phyloP scores from a whole-genome alignment of 805 yeast genomes.

The Lipomyces spencermartinsiae region DNA sequence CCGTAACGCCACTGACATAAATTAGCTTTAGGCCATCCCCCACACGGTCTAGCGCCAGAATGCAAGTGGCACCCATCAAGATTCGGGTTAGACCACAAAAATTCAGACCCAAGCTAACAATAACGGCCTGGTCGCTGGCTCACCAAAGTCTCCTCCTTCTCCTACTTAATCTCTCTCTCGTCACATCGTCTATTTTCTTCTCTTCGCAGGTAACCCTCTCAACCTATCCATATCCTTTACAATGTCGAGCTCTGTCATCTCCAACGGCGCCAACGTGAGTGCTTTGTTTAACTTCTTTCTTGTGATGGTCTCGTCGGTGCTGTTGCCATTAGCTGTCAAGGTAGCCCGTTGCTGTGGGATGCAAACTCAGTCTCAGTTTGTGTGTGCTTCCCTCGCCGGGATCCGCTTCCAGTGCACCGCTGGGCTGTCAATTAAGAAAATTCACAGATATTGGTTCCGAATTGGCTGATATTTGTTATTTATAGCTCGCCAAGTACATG shows the following conservation, averaged over 20 bases:
- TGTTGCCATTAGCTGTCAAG: not conserved
- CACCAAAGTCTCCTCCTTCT: not conserved
- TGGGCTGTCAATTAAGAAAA: not conserved
- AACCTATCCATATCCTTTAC: conserved; percentile 10
- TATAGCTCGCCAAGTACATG: conserved; percentile 75
- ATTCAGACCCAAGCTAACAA: not conserved
- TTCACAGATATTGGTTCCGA: not conserved
- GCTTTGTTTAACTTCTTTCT: not conserved
- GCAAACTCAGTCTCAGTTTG: not conserved
- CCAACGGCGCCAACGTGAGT: conserved; percentile 38
- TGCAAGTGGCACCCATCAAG: not conserved
- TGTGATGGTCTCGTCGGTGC: not conserved
- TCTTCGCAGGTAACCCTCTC: conserved; percentile 8
- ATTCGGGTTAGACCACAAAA: not conserved
- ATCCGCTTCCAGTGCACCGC: not conserved
- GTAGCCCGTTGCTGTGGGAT: not conserved
- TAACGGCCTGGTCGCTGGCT: not conserved
- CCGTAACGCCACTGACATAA: not conserved
- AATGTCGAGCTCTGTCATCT: conserved; percentile 39
- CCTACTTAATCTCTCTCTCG: conserved; percentile 6
- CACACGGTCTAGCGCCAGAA: not conserved
- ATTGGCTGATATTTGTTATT: not conserved
- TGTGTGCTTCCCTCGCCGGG: not conserved
- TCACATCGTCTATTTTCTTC: not conserved
- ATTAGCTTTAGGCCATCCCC: not conserved